Evolutionary conservation across 345 rosid species (phyloP).

Genomic region (Melaleuca alternifolia): DNA sequence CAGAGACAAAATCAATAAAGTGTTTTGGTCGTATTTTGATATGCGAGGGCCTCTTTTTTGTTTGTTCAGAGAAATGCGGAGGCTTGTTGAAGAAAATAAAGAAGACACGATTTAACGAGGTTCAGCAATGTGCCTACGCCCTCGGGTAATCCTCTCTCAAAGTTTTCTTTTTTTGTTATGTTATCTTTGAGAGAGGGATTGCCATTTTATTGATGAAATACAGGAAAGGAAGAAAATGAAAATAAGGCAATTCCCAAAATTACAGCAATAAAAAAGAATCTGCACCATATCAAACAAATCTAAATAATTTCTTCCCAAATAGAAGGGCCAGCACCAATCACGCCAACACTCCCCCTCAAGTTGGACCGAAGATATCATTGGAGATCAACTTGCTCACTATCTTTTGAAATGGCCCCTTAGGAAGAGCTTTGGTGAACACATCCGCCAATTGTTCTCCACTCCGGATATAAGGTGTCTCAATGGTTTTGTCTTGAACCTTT

Average conservation of each 20-base stretch:
- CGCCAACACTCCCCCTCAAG: neutral
- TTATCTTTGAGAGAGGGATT: neutral
- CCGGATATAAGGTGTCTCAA: neutral
- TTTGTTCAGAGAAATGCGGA: no score
- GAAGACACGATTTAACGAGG: no score
- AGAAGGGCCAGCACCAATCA: neutral
- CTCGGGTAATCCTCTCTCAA: neutral
- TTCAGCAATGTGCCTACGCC: no score
- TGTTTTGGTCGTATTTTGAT: neutral
- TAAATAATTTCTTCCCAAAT: no score
- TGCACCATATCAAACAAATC: no score
- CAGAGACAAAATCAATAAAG: neutral
- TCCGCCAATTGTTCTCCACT: neutral
- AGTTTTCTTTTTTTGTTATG: no score
- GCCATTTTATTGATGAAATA: neutral
- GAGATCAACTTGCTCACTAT: neutral
- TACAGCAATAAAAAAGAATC: no score
- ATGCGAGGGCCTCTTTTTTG: neutral
- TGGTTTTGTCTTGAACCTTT: neutral
- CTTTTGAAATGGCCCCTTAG: neutral
- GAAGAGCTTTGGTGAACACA: neutral
- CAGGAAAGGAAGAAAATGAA: no score
- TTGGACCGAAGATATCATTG: accelerated
- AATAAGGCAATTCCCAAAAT: no score
- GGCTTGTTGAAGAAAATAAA: no score